These are phyloP conservation scores for Petrea volubilis DNA, from an alignment of 257 asterid species.

Conservation along the genomic window DNA sequence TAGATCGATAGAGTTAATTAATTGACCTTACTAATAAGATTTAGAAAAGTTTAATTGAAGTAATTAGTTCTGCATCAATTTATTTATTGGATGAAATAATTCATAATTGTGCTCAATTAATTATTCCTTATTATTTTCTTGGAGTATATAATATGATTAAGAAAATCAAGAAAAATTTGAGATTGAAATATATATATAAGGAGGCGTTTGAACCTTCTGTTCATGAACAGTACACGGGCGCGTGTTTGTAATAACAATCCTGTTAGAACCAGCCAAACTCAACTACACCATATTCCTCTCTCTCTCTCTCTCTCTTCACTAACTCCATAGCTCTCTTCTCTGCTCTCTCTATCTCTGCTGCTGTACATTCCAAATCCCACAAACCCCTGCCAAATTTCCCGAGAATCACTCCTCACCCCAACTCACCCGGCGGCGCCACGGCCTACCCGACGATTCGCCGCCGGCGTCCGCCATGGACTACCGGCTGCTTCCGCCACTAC, in stretches of 20 bases:
- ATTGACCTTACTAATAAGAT: too few relatives aligned
- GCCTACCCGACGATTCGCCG: constrained; percentile 26
- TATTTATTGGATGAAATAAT: too few relatives aligned
- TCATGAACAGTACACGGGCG: constrained; percentile 27
- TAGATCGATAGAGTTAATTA: too few relatives aligned
- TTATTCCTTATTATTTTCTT: too few relatives aligned
- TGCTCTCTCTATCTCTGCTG: neutral
- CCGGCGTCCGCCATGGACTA: constrained; percentile 53
- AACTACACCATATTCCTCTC: constrained; percentile 25
- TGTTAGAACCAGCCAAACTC: constrained; percentile 33
- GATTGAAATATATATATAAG: neutral
- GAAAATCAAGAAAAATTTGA: too few relatives aligned
- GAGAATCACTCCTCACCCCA: constrained; percentile 3
- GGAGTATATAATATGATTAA: too few relatives aligned
- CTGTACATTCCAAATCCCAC: constrained; percentile 24
- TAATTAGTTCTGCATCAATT: too few relatives aligned
- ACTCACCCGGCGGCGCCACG: constrained; percentile 38
- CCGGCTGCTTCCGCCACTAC: constrained; percentile 16
- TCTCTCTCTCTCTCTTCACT: constrained; percentile 30
- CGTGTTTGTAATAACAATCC: constrained; percentile 26
- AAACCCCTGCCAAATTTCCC: constrained; percentile 20
- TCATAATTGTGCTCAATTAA: too few relatives aligned
- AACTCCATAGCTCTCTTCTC: constrained; percentile 26
- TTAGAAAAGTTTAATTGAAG: too few relatives aligned
- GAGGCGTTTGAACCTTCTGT: constrained; percentile 28